These are phyloP conservation scores for Fallopia convolvulus DNA, from an alignment of 148 eudicot genomes.

Conservation along the genomic window DNA sequence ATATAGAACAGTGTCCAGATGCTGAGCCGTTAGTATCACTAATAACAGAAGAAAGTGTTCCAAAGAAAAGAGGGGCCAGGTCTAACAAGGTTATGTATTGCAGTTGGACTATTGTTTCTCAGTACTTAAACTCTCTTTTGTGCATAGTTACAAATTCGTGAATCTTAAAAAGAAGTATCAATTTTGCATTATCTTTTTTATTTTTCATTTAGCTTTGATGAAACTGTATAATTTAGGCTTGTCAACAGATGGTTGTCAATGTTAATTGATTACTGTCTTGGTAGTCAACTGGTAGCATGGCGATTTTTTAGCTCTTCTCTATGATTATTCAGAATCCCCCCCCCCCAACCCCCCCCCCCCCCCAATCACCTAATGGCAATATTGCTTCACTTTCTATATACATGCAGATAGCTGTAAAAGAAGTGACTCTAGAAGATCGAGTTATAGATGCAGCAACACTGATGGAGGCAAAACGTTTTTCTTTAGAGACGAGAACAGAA, in stretches of 20 bases:
- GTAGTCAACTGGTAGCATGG: not conserved
- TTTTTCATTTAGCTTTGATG: not conserved
- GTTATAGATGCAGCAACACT: constrained; percentile 64
- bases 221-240: not conserved
- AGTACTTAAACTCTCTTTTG: not conserved
- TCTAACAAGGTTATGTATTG: not conserved
- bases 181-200: not conserved
- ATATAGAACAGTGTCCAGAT: constrained; percentile 66
- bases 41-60: not conserved
- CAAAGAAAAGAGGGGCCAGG: not conserved
- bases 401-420: constrained; percentile 25
- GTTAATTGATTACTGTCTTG: not conserved
- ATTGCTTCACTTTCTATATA: not conserved
- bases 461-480: constrained; percentile 64
- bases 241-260: not conserved
- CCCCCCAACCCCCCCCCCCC: not conserved
- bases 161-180: not conserved
- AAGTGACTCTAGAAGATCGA: constrained; percentile 48
- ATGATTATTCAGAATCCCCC: not conserved
- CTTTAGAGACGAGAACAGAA: constrained; percentile 25
- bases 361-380: not conserved
- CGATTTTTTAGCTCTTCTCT: not conserved
- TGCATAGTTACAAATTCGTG: not conserved
- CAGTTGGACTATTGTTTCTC: not conserved
- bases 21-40: not conserved